Conservation (phyloP, 257 asterid species). For the Mitragyna speciosa region DNA sequence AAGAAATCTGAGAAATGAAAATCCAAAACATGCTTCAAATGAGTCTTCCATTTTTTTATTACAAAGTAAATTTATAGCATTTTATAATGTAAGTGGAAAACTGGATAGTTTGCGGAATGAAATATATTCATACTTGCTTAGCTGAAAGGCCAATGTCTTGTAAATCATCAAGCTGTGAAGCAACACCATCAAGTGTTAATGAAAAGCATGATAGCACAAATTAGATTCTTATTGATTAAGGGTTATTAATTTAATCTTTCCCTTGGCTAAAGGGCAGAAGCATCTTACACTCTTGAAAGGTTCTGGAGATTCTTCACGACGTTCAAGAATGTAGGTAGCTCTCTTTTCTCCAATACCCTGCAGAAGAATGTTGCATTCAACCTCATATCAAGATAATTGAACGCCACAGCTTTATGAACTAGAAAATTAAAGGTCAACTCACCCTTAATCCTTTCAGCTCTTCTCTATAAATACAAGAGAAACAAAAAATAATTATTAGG, state of each 20-base stretch:
- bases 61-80: background rate
- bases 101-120: background rate
- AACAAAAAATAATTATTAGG: background rate
- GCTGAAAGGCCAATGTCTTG: conserved; percentile 73
- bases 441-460: conserved; percentile 72
- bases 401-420: background rate
- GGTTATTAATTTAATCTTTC: background rate
- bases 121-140: conserved; percentile 55
- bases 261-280: background rate
- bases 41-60: background rate
- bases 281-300: conserved; percentile 73
- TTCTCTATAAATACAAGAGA: conserved; percentile 51
- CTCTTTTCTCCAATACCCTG: conserved; percentile 94
- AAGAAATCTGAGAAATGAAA: background rate
- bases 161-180: conserved; percentile 73
- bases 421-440: conserved; percentile 2
- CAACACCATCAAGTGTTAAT: background rate
- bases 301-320: conserved; percentile 71
- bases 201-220: background rate
- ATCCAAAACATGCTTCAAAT: background rate
- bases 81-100: background rate
- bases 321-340: conserved; percentile 67
- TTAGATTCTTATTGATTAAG: background rate
- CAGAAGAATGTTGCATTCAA: conserved; percentile 11
- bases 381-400: background rate